Evolutionary conservation across 352 stramenopile species (phyloP).

Genomic region (Blastocystis hominis): DNA sequence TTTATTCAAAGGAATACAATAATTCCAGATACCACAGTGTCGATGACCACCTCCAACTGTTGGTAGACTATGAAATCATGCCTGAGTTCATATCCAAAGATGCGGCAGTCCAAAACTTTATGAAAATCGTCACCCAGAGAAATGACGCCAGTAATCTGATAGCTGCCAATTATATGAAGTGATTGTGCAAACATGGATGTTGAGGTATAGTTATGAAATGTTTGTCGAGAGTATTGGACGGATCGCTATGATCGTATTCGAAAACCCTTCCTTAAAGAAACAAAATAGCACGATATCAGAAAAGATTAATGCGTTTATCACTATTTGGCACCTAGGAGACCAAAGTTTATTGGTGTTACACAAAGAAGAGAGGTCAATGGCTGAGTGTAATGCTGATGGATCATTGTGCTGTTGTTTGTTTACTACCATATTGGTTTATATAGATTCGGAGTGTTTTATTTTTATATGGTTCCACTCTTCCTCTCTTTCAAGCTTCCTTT

Average conservation of each 20-base stretch:
- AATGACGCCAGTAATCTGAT: constrained; percentile 12
- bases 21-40: background rate
- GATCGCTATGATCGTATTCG: background rate
- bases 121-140: background rate
- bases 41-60: constrained; percentile 2
- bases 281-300: background rate
- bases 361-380: constrained; percentile 11
- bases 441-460: too few relatives aligned
- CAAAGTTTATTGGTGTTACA: background rate
- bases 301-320: background rate
- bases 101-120: background rate
- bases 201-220: constrained; percentile 6
- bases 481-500: too few relatives aligned
- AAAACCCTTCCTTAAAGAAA: background rate
- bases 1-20: background rate
- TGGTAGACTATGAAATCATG: background rate
- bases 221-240: constrained; percentile 7
- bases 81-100: constrained; percentile 3
- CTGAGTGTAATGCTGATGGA: background rate
- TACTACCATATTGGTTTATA: background rate
- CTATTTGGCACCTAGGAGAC: constrained; percentile 31
- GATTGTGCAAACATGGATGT: background rate
- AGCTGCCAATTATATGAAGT: constrained; percentile 21
- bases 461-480: too few relatives aligned
- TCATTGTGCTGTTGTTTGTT: background rate